Base-by-base conservation (phyloP, 306 rosid species). In the Cicer chorassanicum region DNA sequence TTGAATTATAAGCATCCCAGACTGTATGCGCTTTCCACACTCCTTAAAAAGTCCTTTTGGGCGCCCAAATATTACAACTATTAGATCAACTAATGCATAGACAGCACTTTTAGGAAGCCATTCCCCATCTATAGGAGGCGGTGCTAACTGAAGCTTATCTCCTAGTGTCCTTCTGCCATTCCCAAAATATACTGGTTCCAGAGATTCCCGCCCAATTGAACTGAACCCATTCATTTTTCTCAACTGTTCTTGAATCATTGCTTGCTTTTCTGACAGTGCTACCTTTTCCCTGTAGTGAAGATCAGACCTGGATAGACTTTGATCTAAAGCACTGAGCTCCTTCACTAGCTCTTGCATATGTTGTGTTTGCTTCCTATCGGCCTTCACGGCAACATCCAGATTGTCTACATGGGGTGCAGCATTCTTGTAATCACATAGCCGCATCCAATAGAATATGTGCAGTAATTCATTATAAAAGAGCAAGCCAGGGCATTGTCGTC, bases 21-120 rank as follows among this genome's bases (percentile, higher is more conserved):
- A 89, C 67, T 89, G 87, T 82, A 93, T 82, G 67, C 96, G 94
- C 79, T 90, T 93, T 70, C 79, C 87, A 82, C 97, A 91, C 88
- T 93, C 98, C 88, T 87, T 93, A 84, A 91, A 91, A 70, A 87
- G 92, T 81, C 98, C 98, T 82, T 91, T 93, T 5, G 98, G 98
- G 66, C 96, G 98, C 68, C 96, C 92, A 65, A 88, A 86, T 54
- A 92, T 82, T 70, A 93, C 90, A 45, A 85, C 77, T 86, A 93
- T 88, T 61, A 93, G 94, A 87, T 93, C 96, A 76, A 91, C 96
- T 13, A 93, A 84, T 74, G 93, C 98, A 83, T 89, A 91, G 14
- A 89, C 89, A 6, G 98, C 98, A 84, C 93, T 88, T 87, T 90
- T 93, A 61, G 97, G 98, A 65, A 93, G 89, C 98, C 98, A 93